A percentile compares a stretch with the other conserved stretches of the same genome.
These are phyloP conservation scores for Apiotrichum veenhuisii DNA, from an alignment of 1,284 basidiomycete genomes.

Conservation along the genomic window DNA sequence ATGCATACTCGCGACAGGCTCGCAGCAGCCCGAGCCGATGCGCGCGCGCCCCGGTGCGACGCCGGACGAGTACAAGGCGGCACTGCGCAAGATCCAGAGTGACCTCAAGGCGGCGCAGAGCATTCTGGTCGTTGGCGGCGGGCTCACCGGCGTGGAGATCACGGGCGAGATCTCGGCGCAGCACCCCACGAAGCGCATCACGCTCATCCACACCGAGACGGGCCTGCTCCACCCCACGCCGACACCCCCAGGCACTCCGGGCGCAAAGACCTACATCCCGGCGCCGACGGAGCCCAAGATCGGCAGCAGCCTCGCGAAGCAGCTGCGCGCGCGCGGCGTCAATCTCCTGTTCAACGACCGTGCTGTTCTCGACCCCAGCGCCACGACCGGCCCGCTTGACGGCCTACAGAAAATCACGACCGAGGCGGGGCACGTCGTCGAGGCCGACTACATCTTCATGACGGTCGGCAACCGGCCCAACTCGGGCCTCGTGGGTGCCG, in stretches of 20 bases:
- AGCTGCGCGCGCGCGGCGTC: slow-evolving; percentile 43
- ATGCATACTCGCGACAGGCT: slow-evolving; percentile 44
- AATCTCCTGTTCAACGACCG: slow-evolving; percentile 41
- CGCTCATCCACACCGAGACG: slow-evolving; percentile 27
- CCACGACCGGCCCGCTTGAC: slow-evolving; percentile 15
- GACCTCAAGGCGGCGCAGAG: slow-evolving; percentile 37
- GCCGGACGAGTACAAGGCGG: slow-evolving; percentile 21
- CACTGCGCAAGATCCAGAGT: slow-evolving; percentile 32
- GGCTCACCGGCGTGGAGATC: slow-evolving; percentile 52
- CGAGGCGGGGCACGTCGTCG: slow-evolving; percentile 34
- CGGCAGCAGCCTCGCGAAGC: slow-evolving; percentile 26
- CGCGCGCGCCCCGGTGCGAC: slow-evolving; percentile 31
- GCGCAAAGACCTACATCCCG: slow-evolving; percentile 17
- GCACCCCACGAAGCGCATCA: slow-evolving; percentile 33
- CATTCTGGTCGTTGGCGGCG: slow-evolving; percentile 49
- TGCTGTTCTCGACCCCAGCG: slow-evolving; percentile 31
- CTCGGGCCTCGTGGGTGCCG: slow-evolving; percentile 35
- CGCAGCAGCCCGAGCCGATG: slow-evolving; percentile 43
- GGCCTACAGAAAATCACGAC: slow-evolving; percentile 34
- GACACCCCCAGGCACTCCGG: slow-evolving; percentile 1
- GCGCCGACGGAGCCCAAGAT: slow-evolving; percentile 33
- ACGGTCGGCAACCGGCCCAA: slow-evolving; percentile 50
- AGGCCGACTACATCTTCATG: slow-evolving; percentile 51
- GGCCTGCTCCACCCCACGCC: slow-evolving; percentile 27
- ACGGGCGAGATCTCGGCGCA: slow-evolving; percentile 35